Percentiles rank a stretch among this genome's conserved stretches.
Conservation (phyloP, 2,329 filamentous ascomycete genomes). For the Exophiala phaeomuriformis region DNA sequence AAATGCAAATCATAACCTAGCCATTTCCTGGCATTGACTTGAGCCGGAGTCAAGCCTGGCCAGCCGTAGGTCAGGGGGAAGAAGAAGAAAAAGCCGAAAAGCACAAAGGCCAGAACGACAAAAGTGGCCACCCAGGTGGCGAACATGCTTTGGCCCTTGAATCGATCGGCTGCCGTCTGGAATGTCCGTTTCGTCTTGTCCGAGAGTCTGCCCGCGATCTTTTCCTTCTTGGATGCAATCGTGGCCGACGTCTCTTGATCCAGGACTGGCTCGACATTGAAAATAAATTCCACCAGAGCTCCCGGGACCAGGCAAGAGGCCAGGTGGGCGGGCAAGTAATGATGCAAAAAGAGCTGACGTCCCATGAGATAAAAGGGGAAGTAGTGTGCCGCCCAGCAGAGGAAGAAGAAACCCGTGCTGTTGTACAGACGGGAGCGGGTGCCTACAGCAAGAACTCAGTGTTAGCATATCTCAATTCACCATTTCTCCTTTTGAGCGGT, state of each 20-base stretch:
- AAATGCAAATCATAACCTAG: constrained; percentile 96
- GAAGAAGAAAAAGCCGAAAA: constrained; percentile 86
- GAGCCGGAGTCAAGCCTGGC: constrained; percentile 70
- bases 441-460: constrained; percentile 41
- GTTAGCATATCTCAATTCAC: constrained; percentile 29
- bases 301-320: constrained; percentile 86
- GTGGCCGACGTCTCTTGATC: constrained; percentile 35
- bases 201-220: constrained; percentile 36
- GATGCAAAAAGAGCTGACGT: constrained; percentile 93
- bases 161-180: constrained; percentile 71
- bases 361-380: constrained; percentile 98
- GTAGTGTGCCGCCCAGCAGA: constrained; percentile 96
- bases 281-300: constrained; percentile 88
- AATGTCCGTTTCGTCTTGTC: constrained; percentile 49
- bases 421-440: constrained; percentile 93
- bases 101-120: constrained; percentile 59
- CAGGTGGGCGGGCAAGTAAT: constrained; percentile 91
- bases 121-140: constrained; percentile 70
- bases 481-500: constrained; percentile 2
- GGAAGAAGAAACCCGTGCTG: constrained; percentile 97
- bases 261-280: constrained; percentile 72
- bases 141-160: constrained; percentile 68
- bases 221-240: constrained; percentile 30
- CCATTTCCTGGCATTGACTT: constrained; percentile 80
- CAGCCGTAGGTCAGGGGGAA: constrained; percentile 91